Base-by-base conservation (phyloP, 345 rosid genomes). In the Eucalyptus sp. region DNA sequence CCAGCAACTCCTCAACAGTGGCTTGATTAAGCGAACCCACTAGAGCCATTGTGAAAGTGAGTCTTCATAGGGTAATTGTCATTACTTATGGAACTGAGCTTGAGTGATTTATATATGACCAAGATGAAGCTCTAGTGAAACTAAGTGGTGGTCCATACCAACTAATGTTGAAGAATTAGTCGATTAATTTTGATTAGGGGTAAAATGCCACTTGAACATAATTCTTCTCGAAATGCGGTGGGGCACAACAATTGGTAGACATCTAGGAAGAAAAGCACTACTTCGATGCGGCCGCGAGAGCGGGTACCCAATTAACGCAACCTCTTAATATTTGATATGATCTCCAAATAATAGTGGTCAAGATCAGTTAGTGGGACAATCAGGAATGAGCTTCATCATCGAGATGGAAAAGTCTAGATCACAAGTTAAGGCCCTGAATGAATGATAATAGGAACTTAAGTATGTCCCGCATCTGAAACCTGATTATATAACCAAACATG, bases 251-350 rank as follows among this genome's bases (percentile, higher is more conserved):
- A 52, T 52, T 52, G 58, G 58, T 52, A 52, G 58, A 20, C 25
- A 52, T 20, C 58, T 20, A 3, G 58, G 25, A 0, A 52, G 58
- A 52, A 52, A 64, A 68, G 20, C 41, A 68, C 3, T 68, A 68
- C 5, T 66, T 8, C 1, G 0, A 33, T 1, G 13, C 1, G 6
- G 79, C 2, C 0, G 12, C 2, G 0, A 68, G 4, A 31, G 43
- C 2, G 1, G 1, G 2, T 10, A 71, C 14, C 13, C 3, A 37
- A 37, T 37, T 37, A 1, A 71, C 1, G 0, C 44, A 31, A 18
- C 37, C 7, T 17, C 25, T 18, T 22, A 71, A 37, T 3, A 37
- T 22, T 71, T 5, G 12, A 37, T 33, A 18, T 37, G 27, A 17
- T 33, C 25, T 18, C 13, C 81, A 71, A 5, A 18, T 33, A 18